Evolutionary conservation across 139 green algal species (phyloP).

Genomic region (Deuterostichococcus epilithicus): DNA sequence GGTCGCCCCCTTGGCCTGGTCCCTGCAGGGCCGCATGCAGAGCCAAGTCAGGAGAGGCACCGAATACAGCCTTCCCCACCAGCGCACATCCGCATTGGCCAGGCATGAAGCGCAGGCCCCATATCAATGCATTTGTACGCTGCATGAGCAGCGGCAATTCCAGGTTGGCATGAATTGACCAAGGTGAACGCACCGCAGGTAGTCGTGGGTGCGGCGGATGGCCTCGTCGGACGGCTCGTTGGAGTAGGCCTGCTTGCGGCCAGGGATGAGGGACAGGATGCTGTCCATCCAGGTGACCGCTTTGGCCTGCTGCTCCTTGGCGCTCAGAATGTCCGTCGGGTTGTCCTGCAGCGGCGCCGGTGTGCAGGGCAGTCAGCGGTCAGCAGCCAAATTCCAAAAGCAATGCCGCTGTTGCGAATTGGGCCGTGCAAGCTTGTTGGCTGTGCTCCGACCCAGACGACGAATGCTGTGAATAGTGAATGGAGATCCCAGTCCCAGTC

Average conservation of each 20-base stretch:
- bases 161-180: not conserved
- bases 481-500: constrained; percentile 20
- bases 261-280: constrained; percentile 56
- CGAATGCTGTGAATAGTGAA: no score
- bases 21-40: constrained; percentile 52
- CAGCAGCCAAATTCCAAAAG: not conserved
- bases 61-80: no score
- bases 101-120: no score
- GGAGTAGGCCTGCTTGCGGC: constrained; percentile 32
- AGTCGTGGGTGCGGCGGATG: constrained; percentile 60
- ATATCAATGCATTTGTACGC: no score
- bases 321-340: not conserved
- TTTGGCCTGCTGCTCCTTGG: not conserved
- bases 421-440: no score
- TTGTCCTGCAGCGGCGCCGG: not conserved
- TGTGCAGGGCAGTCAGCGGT: no score
- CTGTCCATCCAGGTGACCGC: constrained; percentile 54
- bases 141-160: not conserved
- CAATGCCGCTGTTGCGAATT: no score
- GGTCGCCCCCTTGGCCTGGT: constrained; percentile 68
- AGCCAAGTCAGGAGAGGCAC: no score
- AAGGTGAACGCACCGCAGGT: constrained; percentile 23
- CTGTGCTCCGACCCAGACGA: no score
- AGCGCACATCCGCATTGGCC: no score
- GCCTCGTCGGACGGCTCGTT: constrained; percentile 72